phyloP scores from a whole-genome alignment of 2,329 filamentous ascomycete species.

The Bipolaris cookei region DNA sequence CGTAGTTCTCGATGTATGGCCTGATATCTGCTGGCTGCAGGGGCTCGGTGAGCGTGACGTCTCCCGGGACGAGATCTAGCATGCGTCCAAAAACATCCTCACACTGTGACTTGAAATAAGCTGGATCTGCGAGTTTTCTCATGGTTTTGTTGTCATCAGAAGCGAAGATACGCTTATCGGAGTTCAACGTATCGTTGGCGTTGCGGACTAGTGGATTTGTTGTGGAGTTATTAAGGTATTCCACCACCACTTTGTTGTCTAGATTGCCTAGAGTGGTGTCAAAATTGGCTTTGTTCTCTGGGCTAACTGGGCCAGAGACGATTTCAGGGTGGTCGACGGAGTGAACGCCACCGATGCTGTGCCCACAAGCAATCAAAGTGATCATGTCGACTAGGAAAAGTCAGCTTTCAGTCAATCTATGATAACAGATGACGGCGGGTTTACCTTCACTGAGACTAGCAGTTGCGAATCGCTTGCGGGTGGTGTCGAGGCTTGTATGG shows the following conservation, averaged over 20 bases:
- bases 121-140: slow-evolving; percentile 29
- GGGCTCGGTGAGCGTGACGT: slow-evolving; percentile 27
- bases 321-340: slow-evolving; percentile 41
- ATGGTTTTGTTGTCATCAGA: slow-evolving; percentile 43
- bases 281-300: slow-evolving; percentile 32
- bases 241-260: slow-evolving; percentile 41
- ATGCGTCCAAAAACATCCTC: slow-evolving; percentile 26
- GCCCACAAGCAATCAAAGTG: slow-evolving; percentile 45
- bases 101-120: slow-evolving; percentile 28
- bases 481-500: slow-evolving; percentile 40
- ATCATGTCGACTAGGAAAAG: slow-evolving; percentile 28
- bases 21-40: slow-evolving; percentile 24
- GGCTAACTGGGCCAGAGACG: slow-evolving; percentile 29
- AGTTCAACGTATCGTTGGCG: slow-evolving; percentile 38
- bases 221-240: slow-evolving; percentile 42
- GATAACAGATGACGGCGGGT: slow-evolving; percentile 5
- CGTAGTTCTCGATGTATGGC: slow-evolving; percentile 25
- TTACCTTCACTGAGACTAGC: slow-evolving; percentile 39
- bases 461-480: slow-evolving; percentile 36
- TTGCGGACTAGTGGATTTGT: slow-evolving; percentile 36
- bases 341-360: slow-evolving; percentile 47
- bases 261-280: slow-evolving; percentile 33
- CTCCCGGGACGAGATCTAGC: slow-evolving; percentile 30
- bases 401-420: neutral
- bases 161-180: slow-evolving; percentile 43